These are phyloP conservation scores for Apiospora hydei DNA, from an alignment of 2,329 filamentous ascomycete species.

Conservation along the genomic window DNA sequence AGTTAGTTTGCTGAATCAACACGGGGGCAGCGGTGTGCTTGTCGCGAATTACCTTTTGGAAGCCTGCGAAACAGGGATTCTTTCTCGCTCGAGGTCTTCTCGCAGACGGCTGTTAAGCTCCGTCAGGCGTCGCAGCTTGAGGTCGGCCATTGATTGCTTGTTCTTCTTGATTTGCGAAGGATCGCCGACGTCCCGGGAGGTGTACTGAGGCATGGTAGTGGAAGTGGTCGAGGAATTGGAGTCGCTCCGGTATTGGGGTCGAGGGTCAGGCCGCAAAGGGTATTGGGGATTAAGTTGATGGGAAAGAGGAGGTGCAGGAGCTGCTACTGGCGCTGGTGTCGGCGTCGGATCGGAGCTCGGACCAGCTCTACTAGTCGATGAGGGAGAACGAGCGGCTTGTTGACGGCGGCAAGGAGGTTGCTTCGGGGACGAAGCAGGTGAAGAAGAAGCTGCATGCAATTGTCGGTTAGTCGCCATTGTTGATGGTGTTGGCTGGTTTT, in stretches of 20 bases:
- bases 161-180: constrained; percentile 82
- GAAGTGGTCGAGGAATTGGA: constrained; percentile 34
- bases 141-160: constrained; percentile 98
- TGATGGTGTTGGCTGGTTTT: not conserved
- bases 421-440: constrained; percentile 12
- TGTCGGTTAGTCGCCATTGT: constrained; percentile 1
- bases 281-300: constrained; percentile 17
- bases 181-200: constrained; percentile 71
- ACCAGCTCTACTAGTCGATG: constrained; percentile 30
- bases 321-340: constrained; percentile 17
- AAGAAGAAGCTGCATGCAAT: constrained; percentile 16
- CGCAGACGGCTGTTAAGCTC: constrained; percentile 96
- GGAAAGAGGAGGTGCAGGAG: constrained; percentile 19
- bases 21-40: constrained; percentile 1
- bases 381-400: constrained; percentile 18
- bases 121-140: constrained; percentile 94
- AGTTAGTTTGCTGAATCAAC: constrained; percentile 24
- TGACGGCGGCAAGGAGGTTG: constrained; percentile 13
- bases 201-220: constrained; percentile 69
- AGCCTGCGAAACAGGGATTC: constrained; percentile 95
- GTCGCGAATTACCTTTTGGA: constrained; percentile 73
- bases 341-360: constrained; percentile 26
- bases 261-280: constrained; percentile 22
- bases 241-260: constrained; percentile 26
- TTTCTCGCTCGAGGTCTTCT: constrained; percentile 93